Evolutionary conservation across 164 flowering plant genomes (phyloP).

Genomic region (Malania oleifera): DNA sequence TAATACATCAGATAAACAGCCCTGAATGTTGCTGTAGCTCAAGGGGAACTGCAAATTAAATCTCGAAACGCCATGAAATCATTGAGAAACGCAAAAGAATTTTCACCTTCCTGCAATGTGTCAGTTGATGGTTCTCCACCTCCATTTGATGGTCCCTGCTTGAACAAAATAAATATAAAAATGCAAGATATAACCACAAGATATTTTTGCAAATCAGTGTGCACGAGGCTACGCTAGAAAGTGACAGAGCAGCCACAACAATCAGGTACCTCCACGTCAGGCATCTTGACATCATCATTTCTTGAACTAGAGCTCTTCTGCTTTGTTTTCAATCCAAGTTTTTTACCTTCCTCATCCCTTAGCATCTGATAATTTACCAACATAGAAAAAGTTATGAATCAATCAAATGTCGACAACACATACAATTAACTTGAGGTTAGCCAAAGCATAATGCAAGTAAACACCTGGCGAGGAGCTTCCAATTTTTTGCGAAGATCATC

Average conservation of each 20-base stretch:
- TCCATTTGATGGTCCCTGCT: conserved; percentile 63
- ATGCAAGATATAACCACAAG: too few species aligned
- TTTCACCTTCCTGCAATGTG: conserved; percentile 45
- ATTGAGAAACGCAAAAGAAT: neutral
- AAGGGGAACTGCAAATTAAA: too few species aligned
- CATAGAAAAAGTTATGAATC: neutral
- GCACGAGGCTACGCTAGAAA: neutral
- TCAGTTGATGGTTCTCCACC: conserved; percentile 43
- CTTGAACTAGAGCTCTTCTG: conserved; percentile 45
- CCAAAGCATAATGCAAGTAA: conserved; percentile 4
- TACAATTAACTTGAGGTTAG: neutral
- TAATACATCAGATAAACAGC: too few species aligned
- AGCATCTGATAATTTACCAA: conserved; percentile 32
- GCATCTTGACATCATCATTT: conserved; percentile 69
- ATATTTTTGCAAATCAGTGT: neutral
- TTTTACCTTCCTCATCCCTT: conserved; percentile 82
- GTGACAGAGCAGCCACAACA: neutral
- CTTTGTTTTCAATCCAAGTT: conserved; percentile 60
- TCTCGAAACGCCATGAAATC: neutral
- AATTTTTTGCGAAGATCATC: conserved; percentile 71
- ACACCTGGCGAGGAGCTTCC: conserved; percentile 86
- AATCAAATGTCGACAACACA: neutral
- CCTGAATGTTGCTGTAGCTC: too few species aligned
- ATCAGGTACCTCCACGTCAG: conserved; percentile 56
- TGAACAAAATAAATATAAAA: neutral